Base-by-base conservation (phyloP, 305 asterid genomes). In the Vinca major region DNA sequence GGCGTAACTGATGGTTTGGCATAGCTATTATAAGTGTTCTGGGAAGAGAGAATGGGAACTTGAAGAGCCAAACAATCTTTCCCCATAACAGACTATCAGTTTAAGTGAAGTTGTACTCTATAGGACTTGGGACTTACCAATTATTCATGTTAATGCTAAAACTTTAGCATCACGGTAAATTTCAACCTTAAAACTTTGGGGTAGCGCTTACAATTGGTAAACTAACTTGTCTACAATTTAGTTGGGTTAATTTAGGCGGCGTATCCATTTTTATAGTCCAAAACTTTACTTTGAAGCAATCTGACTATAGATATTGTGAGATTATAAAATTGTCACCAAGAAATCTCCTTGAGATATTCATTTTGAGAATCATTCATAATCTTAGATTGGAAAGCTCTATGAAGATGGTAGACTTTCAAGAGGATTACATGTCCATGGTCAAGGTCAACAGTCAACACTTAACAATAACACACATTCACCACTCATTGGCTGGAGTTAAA, bases 231-330 rank as follows among this genome's bases (percentile, higher is more conserved):
- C 12, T 53, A 19, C 11, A 56, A 19, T 8, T 26, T 56, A 2
- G 9, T 36, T 54, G 17, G 62, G 40, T 21, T 37, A 41, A 13
- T 56, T 56, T 10, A 56, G 40, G 41, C 11, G 40, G 21, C 11
- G 37, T 56, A 10, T 0, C 11, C 14, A 56, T 2, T 10, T 56
- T 11, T 56, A 1, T 1, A 26, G 17, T 10, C 7, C 62, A 12
- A 21, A 56, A 56, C 41, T 56, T 56, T 7, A 14, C 45, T 58
- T 33, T 58, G 63, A 36, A 36, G 63, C 63, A 58, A 36, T 58
- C 19, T 13, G 45, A 33, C 37, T 13, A 58, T 19, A 5, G 33
- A 58, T 58, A 9, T 58, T 58, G 63, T 12, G 63, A 36, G 41
- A 56, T 37, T 33, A 36, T 19, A 58, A 45, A 58, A n/a, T 14